Conservation (phyloP, 352 stramenopile genomes). For the Pythium brachiatum region DNA sequence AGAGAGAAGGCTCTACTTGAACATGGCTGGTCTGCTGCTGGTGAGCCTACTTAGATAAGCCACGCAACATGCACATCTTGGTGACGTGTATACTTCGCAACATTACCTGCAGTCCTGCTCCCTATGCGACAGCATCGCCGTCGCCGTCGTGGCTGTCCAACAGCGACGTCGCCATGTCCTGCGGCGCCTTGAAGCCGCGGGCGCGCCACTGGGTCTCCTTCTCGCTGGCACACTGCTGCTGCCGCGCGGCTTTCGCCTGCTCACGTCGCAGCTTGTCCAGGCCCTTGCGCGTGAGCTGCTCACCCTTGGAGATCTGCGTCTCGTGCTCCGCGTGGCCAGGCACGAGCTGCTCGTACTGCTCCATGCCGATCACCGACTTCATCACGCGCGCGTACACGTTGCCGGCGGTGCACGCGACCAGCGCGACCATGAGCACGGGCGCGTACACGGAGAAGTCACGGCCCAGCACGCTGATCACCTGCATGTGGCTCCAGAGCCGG, state of each 20-base stretch:
- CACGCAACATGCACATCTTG: too few species aligned
- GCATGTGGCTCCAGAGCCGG: conserved; percentile 49
- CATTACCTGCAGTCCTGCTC: not conserved
- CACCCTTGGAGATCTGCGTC: conserved; percentile 42
- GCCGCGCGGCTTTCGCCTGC: not conserved
- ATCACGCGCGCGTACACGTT: conserved; percentile 59
- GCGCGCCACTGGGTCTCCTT: conserved; percentile 17
- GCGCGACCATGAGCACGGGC: conserved; percentile 48
- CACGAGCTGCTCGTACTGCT: conserved; percentile 68
- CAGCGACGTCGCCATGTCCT: conserved; percentile 18
- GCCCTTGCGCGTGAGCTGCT: conserved; percentile 47
- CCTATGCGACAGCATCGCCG: conserved; percentile 13
- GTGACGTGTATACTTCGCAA: not conserved
- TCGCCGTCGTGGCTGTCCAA: not conserved
- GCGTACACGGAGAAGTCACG: conserved; percentile 55
- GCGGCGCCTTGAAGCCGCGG: conserved; percentile 10
- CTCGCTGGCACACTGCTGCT: not conserved
- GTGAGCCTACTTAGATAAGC: not conserved
- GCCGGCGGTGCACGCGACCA: conserved; percentile 43
- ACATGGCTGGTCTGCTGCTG: too few species aligned
- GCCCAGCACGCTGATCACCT: conserved; percentile 55
- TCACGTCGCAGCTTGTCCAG: conserved; percentile 34
- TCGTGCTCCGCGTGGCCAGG: conserved; percentile 34
- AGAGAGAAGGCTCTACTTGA: not conserved
- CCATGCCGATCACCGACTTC: conserved; percentile 44